phyloP scores from a whole-genome alignment of 2,329 filamentous ascomycete genomes.

The Aureobasidium sp. region DNA sequence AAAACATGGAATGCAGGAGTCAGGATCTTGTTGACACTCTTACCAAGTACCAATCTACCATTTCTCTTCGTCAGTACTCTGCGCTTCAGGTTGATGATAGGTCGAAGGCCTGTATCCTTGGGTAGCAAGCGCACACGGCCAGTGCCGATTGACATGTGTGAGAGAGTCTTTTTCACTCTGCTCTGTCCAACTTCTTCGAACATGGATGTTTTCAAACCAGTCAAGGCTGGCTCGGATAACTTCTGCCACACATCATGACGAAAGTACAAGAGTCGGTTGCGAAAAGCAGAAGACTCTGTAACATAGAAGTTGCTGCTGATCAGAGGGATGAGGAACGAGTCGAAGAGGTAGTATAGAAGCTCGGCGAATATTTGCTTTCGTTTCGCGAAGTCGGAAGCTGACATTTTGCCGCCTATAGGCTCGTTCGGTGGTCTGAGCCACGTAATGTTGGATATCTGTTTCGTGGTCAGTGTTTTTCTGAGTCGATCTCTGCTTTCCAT shows the following conservation, averaged over 20 bases:
- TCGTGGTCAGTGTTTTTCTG: not conserved
- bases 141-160: conserved; percentile 59
- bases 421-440: conserved; percentile 60
- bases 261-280: conserved; percentile 82
- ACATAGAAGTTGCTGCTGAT: conserved; percentile 86
- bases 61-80: conserved; percentile 46
- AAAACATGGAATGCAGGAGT: conserved; percentile 67
- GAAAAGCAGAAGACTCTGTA: conserved; percentile 75
- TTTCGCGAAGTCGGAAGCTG: conserved; percentile 64
- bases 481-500: conserved; percentile 15
- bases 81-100: conserved; percentile 78
- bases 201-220: conserved; percentile 58
- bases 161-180: conserved; percentile 49
- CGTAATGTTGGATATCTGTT: conserved; percentile 21
- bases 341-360: conserved; percentile 85
- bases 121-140: conserved; percentile 75
- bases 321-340: conserved; percentile 81
- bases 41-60: conserved; percentile 47
- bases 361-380: conserved; percentile 72
- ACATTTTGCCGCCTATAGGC: conserved; percentile 45
- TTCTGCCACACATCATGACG: conserved; percentile 85
- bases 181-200: conserved; percentile 64
- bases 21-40: conserved; percentile 62
- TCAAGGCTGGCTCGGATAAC: conserved; percentile 64
- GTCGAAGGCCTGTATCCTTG: conserved; percentile 65